Evolutionary conservation across 352 stramenopile genomes (phyloP).

Genomic region (Globisporangium echinulatum): DNA sequence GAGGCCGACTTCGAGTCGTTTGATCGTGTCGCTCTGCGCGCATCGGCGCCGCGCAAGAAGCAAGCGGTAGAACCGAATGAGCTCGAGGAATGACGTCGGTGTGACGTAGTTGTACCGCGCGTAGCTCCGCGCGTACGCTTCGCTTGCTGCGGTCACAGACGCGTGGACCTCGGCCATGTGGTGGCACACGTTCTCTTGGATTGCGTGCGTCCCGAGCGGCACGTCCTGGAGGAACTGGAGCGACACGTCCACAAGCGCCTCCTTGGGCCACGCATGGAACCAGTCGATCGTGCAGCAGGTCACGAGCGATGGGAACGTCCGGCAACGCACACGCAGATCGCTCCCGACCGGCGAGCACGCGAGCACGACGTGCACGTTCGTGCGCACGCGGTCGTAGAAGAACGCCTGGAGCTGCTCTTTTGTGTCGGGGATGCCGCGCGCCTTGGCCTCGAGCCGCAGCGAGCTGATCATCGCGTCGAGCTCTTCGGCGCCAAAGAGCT

Average conservation of each 20-base stretch:
- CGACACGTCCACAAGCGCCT: constrained; percentile 83
- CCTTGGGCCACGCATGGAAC: constrained; percentile 90
- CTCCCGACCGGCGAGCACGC: constrained; percentile 81
- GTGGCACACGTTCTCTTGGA: constrained; percentile 90
- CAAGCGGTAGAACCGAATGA: constrained; percentile 90
- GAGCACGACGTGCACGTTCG: constrained; percentile 85
- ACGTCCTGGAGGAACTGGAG: constrained; percentile 82
- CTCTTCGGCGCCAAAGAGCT: constrained; percentile 86
- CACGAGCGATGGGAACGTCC: constrained; percentile 77
- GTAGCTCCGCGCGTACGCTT: constrained; percentile 65
- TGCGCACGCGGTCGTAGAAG: constrained; percentile 83
- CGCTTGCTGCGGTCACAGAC: constrained; percentile 74
- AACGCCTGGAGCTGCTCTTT: constrained; percentile 89
- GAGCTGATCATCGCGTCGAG: constrained; percentile 80
- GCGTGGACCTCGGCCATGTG: constrained; percentile 92
- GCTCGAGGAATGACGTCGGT: constrained; percentile 89
- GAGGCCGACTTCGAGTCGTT: constrained; percentile 79
- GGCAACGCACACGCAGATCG: constrained; percentile 62
- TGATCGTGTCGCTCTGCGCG: constrained; percentile 53
- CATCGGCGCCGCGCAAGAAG: constrained; percentile 59
- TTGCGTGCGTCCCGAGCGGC: constrained; percentile 46
- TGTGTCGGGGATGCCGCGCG: constrained; percentile 79
- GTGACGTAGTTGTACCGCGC: constrained; percentile 91
- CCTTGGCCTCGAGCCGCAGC: constrained; percentile 79
- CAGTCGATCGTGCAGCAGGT: constrained; percentile 78